Evolutionary conservation across 345 rosid genomes (phyloP).

Genomic region (Brassica rapa): DNA sequence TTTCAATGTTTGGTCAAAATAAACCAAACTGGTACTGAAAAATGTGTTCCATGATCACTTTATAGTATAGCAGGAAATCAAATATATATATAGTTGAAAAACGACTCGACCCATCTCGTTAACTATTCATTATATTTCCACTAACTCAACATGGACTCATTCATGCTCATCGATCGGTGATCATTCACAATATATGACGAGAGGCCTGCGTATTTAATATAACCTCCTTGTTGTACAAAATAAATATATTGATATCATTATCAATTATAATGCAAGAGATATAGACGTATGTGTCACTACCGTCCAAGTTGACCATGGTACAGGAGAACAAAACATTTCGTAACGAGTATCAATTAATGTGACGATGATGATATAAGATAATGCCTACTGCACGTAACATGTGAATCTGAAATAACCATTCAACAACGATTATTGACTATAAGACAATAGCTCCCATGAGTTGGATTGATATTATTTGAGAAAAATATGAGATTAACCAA

Average conservation of each 20-base stretch:
- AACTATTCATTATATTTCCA: slow-evolving; percentile 15
- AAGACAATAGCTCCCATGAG: slow-evolving; percentile 3
- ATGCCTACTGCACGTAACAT: slow-evolving; percentile 9
- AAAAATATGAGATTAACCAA: neutral
- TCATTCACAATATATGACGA: neutral
- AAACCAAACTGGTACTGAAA: neutral
- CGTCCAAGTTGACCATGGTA: slow-evolving; percentile 38
- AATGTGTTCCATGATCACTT: neutral
- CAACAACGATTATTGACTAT: slow-evolving; percentile 30
- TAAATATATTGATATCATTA: neutral
- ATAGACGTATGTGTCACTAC: neutral
- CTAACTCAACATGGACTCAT: slow-evolving; percentile 18
- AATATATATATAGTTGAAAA: slow-evolving; percentile 1
- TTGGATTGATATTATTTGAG: neutral
- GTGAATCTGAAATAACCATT: slow-evolving; percentile 18
- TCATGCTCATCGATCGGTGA: slow-evolving; percentile 9
- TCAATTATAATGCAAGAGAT: neutral
- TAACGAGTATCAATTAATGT: slow-evolving; percentile 19
- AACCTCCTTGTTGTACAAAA: neutral
- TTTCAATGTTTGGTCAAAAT: neutral
- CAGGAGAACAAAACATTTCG: slow-evolving; percentile 18
- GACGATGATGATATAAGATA: slow-evolving; percentile 24
- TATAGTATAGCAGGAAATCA: neutral
- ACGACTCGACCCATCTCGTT: slow-evolving; percentile 19
- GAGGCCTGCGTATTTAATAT: neutral